Conservation (phyloP, 1,139 yeast genomes). For the Sugiyamaella paludigena region DNA sequence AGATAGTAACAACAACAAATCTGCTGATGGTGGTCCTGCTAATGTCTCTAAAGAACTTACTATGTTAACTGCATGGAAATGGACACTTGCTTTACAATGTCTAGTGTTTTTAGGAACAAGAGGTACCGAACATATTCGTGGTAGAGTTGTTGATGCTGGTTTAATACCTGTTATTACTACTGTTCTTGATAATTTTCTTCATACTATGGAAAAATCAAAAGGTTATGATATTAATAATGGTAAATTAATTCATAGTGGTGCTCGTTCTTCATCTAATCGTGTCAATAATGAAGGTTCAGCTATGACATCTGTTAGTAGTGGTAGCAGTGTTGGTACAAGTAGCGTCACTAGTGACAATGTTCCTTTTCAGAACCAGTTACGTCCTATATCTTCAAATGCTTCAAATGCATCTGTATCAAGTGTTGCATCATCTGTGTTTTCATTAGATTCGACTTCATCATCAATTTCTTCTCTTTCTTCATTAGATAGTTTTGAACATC, state of each 20-base stretch:
- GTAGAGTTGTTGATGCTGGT: conserved; percentile 87
- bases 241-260: neutral
- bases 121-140: conserved; percentile 82
- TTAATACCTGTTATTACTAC: conserved; percentile 89
- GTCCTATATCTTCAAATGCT: conserved; percentile 15
- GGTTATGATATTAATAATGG: neutral
- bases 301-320: neutral
- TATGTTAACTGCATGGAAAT: conserved; percentile 83
- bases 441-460: conserved; percentile 21
- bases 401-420: conserved; percentile 17
- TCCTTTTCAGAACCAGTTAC: conserved; percentile 12
- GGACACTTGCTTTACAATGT: conserved; percentile 94
- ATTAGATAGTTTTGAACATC: conserved; percentile 10
- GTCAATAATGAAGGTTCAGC: neutral
- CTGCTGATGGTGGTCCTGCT: conserved; percentile 8
- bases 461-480: conserved; percentile 19
- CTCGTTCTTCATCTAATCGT: neutral
- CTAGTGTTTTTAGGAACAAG: conserved; percentile 87
- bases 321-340: neutral
- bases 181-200: conserved; percentile 67
- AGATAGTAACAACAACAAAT: conserved; percentile 3
- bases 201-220: conserved; percentile 5
- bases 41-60: conserved; percentile 27
- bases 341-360: conserved; percentile 3
- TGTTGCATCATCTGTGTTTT: conserved; percentile 15